Evolutionary conservation across 148 eudicot species (phyloP), one percentile per base, ranked within the genome.

Genomic region (Camellia lanceoleosa): DNA sequence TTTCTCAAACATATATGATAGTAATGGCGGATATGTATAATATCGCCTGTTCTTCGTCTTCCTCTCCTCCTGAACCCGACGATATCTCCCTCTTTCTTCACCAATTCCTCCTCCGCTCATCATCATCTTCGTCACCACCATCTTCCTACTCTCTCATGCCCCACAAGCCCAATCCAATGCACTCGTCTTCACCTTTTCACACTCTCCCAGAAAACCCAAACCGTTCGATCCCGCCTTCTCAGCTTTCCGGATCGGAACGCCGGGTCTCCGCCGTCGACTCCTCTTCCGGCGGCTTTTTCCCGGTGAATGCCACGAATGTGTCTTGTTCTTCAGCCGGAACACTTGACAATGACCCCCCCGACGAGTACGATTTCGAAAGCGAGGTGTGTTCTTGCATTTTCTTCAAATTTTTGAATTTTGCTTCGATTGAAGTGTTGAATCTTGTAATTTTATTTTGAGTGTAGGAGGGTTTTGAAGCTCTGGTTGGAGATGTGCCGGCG

Each of bases 311-410:
- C 15, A 19, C 81, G 64, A 80, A 78, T 61, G 61, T 83, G 65
- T 79, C 89, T 42, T 74, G 79, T 3, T 77, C 84, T 10, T 81
- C 85, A 6, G 78, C 77, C 19, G 85, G 83, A 41, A 77, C 64
- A 11, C 30, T 81, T 11, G 93, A 90, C 16, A 82, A 86, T 76
- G 87, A 86, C 3, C 70, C 85, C 12, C 70, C 85, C 12, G 94
- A 92, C 52, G 95, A 92, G n/a, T 88, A 83, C 58, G 98, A 91
- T 46, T 87, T 83, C 63, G 97, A 94, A 66, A 94, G 94, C 83
- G 93, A 94, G 97, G 97, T 93, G 76, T n/a, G 44, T 43, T 69
- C 73, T n/a, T 20, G 41, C n/a, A 60, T 12, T 14, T 76, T 11
- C 60, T 44, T 8, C 12, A 30, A 14, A 30, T 20, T 49, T 19